Percentiles rank a stretch among this genome's conserved stretches.
Evolutionary conservation across 225 moss, liverwort and hornwort species (phyloP).

Genomic region (Pseudoscleropodium purum): DNA sequence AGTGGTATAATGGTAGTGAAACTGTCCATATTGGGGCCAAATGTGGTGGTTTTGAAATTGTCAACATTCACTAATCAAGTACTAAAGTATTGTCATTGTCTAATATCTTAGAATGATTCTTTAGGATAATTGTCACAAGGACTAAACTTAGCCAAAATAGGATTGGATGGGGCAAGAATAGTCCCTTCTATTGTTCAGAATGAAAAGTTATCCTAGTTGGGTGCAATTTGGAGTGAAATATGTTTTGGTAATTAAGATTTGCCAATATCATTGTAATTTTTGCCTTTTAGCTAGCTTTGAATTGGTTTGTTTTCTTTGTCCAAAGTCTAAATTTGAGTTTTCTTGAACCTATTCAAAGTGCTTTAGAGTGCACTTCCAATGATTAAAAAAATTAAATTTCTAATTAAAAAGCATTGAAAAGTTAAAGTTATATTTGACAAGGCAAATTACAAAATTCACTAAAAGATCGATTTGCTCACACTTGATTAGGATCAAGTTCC

Average conservation of each 20-base stretch:
- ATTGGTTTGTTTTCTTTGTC: no score
- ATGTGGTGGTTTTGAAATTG: no score
- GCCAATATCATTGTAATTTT: not conserved
- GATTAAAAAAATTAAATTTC: not conserved
- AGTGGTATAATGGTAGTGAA: not conserved
- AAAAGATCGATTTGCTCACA: no score
- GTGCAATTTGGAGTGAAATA: not conserved
- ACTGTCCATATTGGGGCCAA: not conserved
- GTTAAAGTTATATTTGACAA: rapidly evolving
- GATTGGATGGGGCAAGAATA: not conserved
- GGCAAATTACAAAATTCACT: not conserved
- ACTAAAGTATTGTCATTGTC: not conserved
- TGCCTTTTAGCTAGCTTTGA: not conserved
- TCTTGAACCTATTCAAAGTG: not conserved
- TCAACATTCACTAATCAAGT: not conserved
- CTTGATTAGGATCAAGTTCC: no score
- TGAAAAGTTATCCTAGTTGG: not conserved
- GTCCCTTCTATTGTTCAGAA: not conserved
- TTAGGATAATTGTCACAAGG: not conserved
- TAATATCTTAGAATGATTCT: not conserved
- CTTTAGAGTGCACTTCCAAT: not conserved
- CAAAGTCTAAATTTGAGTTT: not conserved
- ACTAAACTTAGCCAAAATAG: not conserved
- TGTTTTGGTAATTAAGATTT: not conserved
- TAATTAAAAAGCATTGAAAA: not conserved